Base-by-base conservation (phyloP, 2,329 filamentous ascomycete genomes). In the Dothideomycetes sp. region DNA sequence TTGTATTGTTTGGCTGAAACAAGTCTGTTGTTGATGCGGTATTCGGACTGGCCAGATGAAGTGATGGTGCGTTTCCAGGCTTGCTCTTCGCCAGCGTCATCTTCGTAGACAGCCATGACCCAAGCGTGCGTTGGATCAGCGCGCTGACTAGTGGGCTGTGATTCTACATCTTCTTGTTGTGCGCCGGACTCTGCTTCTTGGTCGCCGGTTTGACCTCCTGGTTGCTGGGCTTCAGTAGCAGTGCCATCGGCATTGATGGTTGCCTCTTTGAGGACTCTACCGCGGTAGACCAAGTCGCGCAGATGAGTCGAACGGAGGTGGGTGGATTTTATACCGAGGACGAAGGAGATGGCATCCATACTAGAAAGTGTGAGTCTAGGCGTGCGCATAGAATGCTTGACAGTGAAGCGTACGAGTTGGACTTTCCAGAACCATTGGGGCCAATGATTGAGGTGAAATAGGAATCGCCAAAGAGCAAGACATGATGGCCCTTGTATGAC, bases 401-500 rank as follows among this genome's bases (percentile, higher is more conserved):
- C n/a, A n/a, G n/a, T n/a, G n/a, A n/a, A n/a, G n/a, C n/a, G 84
- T n/a, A n/a, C n/a, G 88, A 94, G 63, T 98, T 98, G 15, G 91
- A 98, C 65, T 98, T 98, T 50, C 91, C 91, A 24, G 91, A 96
- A 70, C 91, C 91, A 88, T 98, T 98, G 60, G 91, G 91, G 5
- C 93, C 91, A 58, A 98, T 96, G 58, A 98, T 95, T 29, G 91
- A 98, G 35, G 91, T 98, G 64, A 98, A 98, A 65, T 95, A 96
- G 2, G 88, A 93, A 68, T 98, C 89, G 57, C 89, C 89, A 56
- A 98, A 95, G 39, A 95, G 77, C 31, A 98, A 78, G 46, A 78
- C 81, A 68, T 98, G 91, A 56, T 95, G 88, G 44, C 88, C 91
- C 64, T 94, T 94, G 71, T 98, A 98, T 54, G 91, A 96, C 69